Evolutionary conservation across 768 basidiomycete genomes (phyloP), one percentile per base, ranked within the genome.

Genomic region (Boletus vermiculosoides): DNA sequence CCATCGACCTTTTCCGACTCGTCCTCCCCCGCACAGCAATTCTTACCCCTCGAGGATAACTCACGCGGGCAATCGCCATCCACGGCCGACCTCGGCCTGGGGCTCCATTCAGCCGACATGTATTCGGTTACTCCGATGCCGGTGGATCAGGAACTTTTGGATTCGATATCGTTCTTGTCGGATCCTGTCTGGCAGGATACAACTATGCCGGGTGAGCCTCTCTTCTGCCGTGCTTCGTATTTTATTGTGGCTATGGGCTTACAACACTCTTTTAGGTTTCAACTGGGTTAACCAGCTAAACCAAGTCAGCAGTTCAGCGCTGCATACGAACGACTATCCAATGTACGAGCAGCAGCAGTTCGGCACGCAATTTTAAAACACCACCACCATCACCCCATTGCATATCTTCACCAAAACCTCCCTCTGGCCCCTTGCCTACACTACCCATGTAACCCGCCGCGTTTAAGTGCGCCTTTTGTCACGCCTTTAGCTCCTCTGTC

Each of bases 101-200:
- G 46, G 54, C 63, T 46, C 37, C 61, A 74, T 1, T 72, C 79
- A 4, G 15, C 64, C 4, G 68, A 71, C 23, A 77, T 81, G 61
- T 82, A 84, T 71, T 76, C 80, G 37, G 46, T 45, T 20, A 10
- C 59, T n/a, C 76, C 83, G 1, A 74, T 86, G 61, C 77, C 79
- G 2, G 84, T 84, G 62, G 84, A 88, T 62, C 73, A 76, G 18
- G 82, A 83, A 40, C 79, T 87, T 28, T 63, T 87, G 68, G 80
- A 85, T 52, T 83, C 83, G 25, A 80, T 86, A 65, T 83, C 85
- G 61, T 78, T 82, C 31, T 66, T 87, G 63, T 73, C 78, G 16
- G 80, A 85, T 65, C 78, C 81, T 44, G 71, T 73, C 3, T 86
- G 83, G 84, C 80, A 78, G 37, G 82, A 83, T 65, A 77, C 80